A percentile compares a stretch with the other conserved stretches of the same genome.
Evolutionary conservation across 495 filamentous ascomycete species (phyloP).

Genomic region (Physcia stellaris): DNA sequence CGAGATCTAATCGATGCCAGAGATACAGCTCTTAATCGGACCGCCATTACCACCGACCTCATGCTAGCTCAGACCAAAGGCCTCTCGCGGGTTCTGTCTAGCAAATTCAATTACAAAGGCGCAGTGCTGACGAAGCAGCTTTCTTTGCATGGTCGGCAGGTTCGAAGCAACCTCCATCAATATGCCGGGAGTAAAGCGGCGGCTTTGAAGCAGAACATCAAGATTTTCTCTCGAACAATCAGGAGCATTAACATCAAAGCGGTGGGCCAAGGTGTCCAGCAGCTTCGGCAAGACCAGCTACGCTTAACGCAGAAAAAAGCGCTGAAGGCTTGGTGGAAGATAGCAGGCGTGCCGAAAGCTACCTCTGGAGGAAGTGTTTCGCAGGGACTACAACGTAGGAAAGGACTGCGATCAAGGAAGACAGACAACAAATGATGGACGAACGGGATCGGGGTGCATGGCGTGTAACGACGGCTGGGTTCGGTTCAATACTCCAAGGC

Average conservation of each 20-base stretch:
- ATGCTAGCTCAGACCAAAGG: conserved; percentile 6
- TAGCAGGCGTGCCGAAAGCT: conserved; percentile 15
- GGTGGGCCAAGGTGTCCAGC: neutral
- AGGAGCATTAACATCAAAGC: conserved; percentile 2
- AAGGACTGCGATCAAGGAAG: too few species aligned
- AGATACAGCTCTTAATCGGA: conserved; percentile 2
- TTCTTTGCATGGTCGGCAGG: too few species aligned
- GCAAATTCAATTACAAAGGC: conserved; percentile 1
- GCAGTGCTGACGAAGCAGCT: conserved; percentile 1
- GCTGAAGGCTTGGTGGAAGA: conserved; percentile 13
- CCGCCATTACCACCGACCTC: conserved; percentile 4
- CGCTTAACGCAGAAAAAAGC: conserved; percentile 12
- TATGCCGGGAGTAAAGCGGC: too few species aligned
- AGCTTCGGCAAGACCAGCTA: conserved; percentile 1
- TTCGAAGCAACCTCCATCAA: too few species aligned
- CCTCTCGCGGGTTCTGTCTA: conserved; percentile 2
- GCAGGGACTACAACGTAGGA: too few species aligned
- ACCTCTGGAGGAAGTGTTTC: too few species aligned
- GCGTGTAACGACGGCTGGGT: too few species aligned
- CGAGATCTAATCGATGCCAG: conserved; percentile 1
- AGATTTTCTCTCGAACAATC: conserved; percentile 1
- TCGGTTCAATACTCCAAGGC: too few species aligned
- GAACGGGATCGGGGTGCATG: too few species aligned
- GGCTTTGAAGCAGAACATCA: too few species aligned
- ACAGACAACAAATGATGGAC: conserved; percentile 9